Evolutionary conservation across 176 grass and related monocot species (phyloP).

Genomic region (Oryza glaberrima): DNA sequence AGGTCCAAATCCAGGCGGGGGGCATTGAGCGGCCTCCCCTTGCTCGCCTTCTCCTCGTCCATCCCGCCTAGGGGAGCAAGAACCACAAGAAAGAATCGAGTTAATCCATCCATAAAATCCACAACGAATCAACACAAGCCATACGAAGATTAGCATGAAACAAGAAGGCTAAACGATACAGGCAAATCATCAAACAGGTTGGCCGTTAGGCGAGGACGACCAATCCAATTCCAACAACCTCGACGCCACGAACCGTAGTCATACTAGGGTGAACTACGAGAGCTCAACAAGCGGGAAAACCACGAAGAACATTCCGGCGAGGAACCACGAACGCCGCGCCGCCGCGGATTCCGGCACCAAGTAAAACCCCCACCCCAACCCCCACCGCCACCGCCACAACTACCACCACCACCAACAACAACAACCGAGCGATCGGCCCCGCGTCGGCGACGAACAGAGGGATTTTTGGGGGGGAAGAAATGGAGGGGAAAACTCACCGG

Average conservation of each 20-base stretch:
- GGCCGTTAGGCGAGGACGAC: neutral
- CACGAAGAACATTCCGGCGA: neutral
- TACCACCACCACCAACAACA: neutral
- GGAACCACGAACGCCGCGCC: neutral
- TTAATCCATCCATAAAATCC: neutral
- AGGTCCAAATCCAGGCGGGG: neutral
- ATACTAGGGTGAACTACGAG: neutral
- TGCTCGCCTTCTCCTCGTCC: conserved; percentile 21
- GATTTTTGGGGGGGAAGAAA: neutral
- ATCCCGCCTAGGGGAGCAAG: conserved; percentile 39
- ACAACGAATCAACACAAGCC: neutral
- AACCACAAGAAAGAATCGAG: conserved; percentile 3
- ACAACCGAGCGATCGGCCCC: neutral
- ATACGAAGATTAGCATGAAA: neutral
- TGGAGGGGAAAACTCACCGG: conserved; percentile 17
- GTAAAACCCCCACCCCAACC: neutral
- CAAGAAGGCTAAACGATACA: neutral
- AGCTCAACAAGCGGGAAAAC: neutral
- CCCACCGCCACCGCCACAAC: too few species aligned
- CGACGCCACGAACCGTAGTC: neutral
- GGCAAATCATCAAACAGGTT: neutral
- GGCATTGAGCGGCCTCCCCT: conserved; percentile 33
- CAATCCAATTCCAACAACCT: neutral
- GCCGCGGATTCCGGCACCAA: conserved; percentile 23
- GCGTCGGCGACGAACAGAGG: neutral